A percentile compares a stretch with the other conserved stretches of the same genome.
Evolutionary conservation across 495 filamentous ascomycete species (phyloP).

Genomic region (Pyronema omphalodes): DNA sequence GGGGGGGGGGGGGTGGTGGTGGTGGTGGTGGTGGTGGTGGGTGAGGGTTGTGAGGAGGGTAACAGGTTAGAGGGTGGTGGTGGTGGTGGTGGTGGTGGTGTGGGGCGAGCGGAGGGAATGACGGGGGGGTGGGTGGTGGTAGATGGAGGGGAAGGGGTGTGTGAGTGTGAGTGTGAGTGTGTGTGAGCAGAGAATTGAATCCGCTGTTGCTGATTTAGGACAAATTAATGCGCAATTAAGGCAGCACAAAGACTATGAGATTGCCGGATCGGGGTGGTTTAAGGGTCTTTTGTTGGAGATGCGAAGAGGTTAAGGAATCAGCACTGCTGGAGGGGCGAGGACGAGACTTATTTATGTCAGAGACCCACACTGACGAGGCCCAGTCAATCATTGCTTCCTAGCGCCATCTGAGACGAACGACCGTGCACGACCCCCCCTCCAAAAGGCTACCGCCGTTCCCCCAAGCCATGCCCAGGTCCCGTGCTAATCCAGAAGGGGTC

Average conservation of each 20-base stretch:
- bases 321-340: background rate
- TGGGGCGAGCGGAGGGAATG: background rate
- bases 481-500: background rate
- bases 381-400: background rate
- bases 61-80: background rate
- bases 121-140: too few species aligned
- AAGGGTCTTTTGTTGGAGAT: background rate
- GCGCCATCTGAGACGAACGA: background rate
- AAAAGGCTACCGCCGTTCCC: too few species aligned
- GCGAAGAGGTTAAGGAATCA: slow-evolving; percentile 1
- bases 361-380: background rate
- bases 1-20: too few species aligned
- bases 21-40: background rate
- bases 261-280: background rate
- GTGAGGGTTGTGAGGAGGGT: background rate
- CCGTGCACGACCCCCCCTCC: background rate
- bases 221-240: too few species aligned
- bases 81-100: background rate
- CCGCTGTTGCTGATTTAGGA: too few species aligned
- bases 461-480: background rate
- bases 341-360: slow-evolving; percentile 1
- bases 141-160: too few species aligned
- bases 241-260: background rate
- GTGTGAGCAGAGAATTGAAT: background rate
- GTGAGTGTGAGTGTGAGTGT: too few species aligned